A percentile compares a stretch with the other conserved stretches of the same genome.
phyloP scores from a whole-genome alignment of 2,329 filamentous ascomycete species.

The Grosmannia huntii region DNA sequence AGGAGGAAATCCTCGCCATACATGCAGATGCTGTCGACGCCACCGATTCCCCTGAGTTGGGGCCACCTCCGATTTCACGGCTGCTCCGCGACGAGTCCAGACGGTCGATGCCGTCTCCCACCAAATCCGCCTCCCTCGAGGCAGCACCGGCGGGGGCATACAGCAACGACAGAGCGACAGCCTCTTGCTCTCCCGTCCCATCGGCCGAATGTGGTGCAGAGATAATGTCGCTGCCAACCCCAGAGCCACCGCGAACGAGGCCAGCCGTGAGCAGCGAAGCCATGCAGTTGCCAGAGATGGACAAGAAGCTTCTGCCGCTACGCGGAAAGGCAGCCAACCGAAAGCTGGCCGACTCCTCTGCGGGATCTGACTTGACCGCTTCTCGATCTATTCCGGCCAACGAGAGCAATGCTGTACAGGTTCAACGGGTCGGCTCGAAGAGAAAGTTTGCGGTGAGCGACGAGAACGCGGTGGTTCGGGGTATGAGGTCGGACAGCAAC shows the following conservation, averaged over 20 bases:
- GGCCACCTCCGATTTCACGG: constrained; percentile 46
- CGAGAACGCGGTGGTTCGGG: constrained; percentile 29
- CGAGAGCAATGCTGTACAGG: background rate
- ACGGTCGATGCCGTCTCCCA: constrained; percentile 22
- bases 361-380: background rate
- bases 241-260: background rate
- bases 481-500: constrained; percentile 17
- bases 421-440: constrained; percentile 38
- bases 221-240: background rate
- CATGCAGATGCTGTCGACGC: constrained; percentile 33
- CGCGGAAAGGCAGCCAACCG: background rate
- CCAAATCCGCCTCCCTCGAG: background rate
- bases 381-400: background rate
- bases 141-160: background rate
- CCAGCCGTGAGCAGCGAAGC: background rate
- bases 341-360: background rate
- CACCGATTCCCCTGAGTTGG: constrained; percentile 55
- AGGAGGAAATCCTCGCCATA: constrained; percentile 50
- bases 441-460: constrained; percentile 44
- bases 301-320: background rate
- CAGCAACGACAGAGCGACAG: background rate
- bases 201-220: background rate
- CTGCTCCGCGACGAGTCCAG: constrained; percentile 18
- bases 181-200: background rate
- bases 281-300: background rate